A percentile compares a stretch with the other conserved stretches of the same genome.
Evolutionary conservation across 2,329 filamentous ascomycete genomes (phyloP).

Genomic region (Onygena corvina): DNA sequence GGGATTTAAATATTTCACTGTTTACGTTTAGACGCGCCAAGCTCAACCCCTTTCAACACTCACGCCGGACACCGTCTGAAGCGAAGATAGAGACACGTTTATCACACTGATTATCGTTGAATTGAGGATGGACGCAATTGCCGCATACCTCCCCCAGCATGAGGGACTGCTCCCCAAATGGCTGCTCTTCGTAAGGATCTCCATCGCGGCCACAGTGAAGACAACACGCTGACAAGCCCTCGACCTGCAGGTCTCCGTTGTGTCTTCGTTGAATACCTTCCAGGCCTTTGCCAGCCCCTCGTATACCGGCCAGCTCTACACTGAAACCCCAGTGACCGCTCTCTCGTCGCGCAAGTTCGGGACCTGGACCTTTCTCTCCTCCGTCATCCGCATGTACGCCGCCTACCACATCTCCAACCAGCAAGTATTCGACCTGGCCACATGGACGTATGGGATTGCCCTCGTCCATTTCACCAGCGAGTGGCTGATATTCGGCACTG

Average conservation of each 20-base stretch:
- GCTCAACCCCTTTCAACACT: too few relatives aligned
- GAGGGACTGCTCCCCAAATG: slow-evolving; percentile 50
- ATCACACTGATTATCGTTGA: too few relatives aligned
- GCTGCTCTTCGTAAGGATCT: slow-evolving; percentile 48
- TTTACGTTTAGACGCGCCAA: too few relatives aligned
- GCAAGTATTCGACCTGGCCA: slow-evolving; percentile 63
- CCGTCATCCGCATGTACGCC: slow-evolving; percentile 67
- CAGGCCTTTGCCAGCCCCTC: slow-evolving; percentile 70
- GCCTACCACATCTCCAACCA: slow-evolving; percentile 67
- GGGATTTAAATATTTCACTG: too few relatives aligned
- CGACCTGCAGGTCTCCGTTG: slow-evolving; percentile 57
- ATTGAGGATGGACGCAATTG: slow-evolving; percentile 13
- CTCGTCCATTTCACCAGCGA: slow-evolving; percentile 68
- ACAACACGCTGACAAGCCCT: slow-evolving; percentile 10
- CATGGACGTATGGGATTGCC: slow-evolving; percentile 73
- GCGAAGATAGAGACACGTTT: too few relatives aligned
- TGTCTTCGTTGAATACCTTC: slow-evolving; percentile 72
- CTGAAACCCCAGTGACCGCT: slow-evolving; percentile 50
- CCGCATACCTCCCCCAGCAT: slow-evolving; percentile 26
- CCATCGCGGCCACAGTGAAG: neutral
- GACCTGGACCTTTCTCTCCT: slow-evolving; percentile 73
- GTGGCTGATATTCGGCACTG: slow-evolving; percentile 65
- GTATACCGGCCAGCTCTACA: slow-evolving; percentile 77
- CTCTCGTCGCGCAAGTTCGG: slow-evolving; percentile 71
- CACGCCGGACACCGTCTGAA: too few relatives aligned